A percentile compares a stretch with the other conserved stretches of the same genome.
Evolutionary conservation across 371 early-diverging fungal genomes (phyloP).

Genomic region (Mortierella sp.): DNA sequence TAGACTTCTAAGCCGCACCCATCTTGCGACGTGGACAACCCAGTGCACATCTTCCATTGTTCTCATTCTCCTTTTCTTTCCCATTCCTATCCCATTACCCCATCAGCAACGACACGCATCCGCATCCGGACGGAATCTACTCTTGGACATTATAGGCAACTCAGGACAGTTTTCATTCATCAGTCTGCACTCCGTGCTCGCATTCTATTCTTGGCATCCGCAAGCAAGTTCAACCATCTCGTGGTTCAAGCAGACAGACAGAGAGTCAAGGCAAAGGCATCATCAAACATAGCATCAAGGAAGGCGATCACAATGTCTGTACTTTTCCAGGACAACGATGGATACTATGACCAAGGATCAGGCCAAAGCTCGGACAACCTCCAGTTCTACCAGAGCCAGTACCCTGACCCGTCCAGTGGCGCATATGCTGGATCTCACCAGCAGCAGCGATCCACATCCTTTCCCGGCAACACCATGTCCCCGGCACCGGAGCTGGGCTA

Average conservation of each 20-base stretch:
- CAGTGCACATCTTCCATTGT: neutral
- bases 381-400: conserved; percentile 77
- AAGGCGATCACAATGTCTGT: conserved; percentile 54
- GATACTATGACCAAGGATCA: conserved; percentile 50
- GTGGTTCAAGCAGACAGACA: no score
- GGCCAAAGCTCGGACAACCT: conserved; percentile 57
- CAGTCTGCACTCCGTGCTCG: no score
- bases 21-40: no score
- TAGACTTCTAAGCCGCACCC: no score
- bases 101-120: neutral
- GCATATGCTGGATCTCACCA: conserved; percentile 61
- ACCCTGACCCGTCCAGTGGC: conserved; percentile 64
- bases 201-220: neutral
- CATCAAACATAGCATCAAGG: neutral
- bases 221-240: neutral
- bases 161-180: neutral
- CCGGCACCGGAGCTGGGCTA: conserved; percentile 63
- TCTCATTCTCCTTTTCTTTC: neutral
- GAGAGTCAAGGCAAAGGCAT: no score
- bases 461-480: conserved; percentile 45
- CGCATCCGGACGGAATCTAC: no score
- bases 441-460: conserved; percentile 39
- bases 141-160: neutral
- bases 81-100: neutral
- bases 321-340: conserved; percentile 61